Evolutionary conservation across 352 stramenopile species (phyloP).

Genomic region (Saprolegnia parasitica): DNA sequence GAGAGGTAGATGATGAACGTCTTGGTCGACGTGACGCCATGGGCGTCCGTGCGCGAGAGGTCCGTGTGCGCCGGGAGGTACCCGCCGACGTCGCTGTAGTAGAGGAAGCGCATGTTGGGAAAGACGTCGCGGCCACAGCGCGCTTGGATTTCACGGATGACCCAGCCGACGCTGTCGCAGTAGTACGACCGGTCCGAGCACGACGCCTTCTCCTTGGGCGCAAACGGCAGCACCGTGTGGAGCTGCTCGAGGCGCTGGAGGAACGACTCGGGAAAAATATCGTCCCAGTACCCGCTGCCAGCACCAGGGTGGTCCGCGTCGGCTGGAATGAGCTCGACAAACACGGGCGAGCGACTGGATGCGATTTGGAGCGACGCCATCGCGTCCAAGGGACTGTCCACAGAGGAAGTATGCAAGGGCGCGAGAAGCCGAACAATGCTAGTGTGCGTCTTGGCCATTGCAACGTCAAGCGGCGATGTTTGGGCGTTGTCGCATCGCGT

Average conservation of each 20-base stretch:
- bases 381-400: too few species aligned
- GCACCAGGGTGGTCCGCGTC: conserved; percentile 23
- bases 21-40: conserved; percentile 27
- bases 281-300: conserved; percentile 26
- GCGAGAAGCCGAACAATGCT: not conserved
- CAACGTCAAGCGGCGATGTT: conserved; percentile 2
- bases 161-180: conserved; percentile 20
- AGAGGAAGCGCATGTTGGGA: conserved; percentile 29
- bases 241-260: conserved; percentile 18
- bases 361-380: too few species aligned
- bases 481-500: conserved; percentile 12
- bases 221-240: conserved; percentile 14
- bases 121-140: conserved; percentile 12
- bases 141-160: conserved; percentile 2
- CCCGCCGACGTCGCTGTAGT: conserved; percentile 19
- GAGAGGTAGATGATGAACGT: conserved; percentile 31
- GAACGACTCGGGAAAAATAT: conserved; percentile 26
- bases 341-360: not conserved
- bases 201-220: conserved; percentile 27
- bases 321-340: conserved; percentile 22
- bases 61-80: conserved; percentile 28
- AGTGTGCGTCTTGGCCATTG: not conserved
- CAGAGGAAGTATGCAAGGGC: not conserved
- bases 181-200: conserved; percentile 28
- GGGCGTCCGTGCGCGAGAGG: conserved; percentile 24